Evolutionary conservation across 768 basidiomycete species (phyloP).

Genomic region (Mycena rebaudengoi): DNA sequence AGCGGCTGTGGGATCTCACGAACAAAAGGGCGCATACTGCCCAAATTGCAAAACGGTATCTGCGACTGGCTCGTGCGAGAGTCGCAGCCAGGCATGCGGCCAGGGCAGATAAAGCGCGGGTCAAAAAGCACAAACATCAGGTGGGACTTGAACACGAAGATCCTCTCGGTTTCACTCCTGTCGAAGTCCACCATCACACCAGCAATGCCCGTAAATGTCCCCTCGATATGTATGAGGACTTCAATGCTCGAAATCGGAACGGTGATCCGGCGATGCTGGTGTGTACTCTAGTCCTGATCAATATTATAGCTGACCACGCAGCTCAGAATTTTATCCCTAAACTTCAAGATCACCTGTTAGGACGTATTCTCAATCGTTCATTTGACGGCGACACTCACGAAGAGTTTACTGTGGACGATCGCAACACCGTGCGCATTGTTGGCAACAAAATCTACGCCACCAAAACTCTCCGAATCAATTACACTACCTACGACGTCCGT

Average conservation of each 20-base stretch:
- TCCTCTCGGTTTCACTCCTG: not conserved
- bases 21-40: constrained; percentile 41
- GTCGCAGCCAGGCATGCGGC: too few relatives aligned
- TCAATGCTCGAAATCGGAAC: constrained; percentile 14
- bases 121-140: not conserved
- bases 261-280: constrained; percentile 32
- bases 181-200: constrained; percentile 24
- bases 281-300: not conserved
- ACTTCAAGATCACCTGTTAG: constrained; percentile 44
- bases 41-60: constrained; percentile 39
- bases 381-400: constrained; percentile 42
- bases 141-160: constrained; percentile 2
- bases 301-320: not conserved
- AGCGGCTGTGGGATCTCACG: constrained; percentile 44
- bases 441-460: constrained; percentile 38
- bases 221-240: constrained; percentile 27
- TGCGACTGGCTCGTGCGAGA: constrained; percentile 7
- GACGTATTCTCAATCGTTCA: constrained; percentile 30
- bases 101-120: too few relatives aligned
- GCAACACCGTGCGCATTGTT: constrained; percentile 25
- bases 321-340: constrained; percentile 40
- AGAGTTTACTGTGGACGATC: constrained; percentile 28
- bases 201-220: constrained; percentile 27
- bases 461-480: constrained; percentile 40
- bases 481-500: constrained; percentile 46